Evolutionary conservation across 2,329 filamentous ascomycete genomes (phyloP).

Genomic region (Aspergillus sp.): DNA sequence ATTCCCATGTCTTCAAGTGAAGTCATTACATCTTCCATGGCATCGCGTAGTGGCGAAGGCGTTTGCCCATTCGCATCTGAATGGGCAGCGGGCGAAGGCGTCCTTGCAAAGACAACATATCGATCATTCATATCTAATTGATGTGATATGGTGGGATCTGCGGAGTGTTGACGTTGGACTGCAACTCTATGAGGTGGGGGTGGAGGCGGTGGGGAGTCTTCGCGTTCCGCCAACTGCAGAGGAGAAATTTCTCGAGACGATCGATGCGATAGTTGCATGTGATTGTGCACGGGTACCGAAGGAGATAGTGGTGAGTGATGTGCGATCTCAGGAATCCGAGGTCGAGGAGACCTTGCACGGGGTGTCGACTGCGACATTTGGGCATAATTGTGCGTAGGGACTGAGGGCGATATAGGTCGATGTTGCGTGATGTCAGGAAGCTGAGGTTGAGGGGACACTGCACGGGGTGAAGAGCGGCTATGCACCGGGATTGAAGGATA

Average conservation of each 20-base stretch:
- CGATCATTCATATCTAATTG: slow-evolving; percentile 44
- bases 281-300: slow-evolving; percentile 17
- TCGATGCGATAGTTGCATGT: slow-evolving; percentile 9
- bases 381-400: slow-evolving; percentile 7
- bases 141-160: slow-evolving; percentile 28
- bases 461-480: slow-evolving; percentile 19
- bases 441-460: slow-evolving; percentile 14
- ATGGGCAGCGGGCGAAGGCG: slow-evolving; percentile 51
- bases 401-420: slow-evolving; percentile 1
- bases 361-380: slow-evolving; percentile 5
- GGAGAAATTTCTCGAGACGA: slow-evolving; percentile 28
- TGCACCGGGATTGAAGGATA: slow-evolving; percentile 4
- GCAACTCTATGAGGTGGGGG: slow-evolving; percentile 73
- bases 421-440: slow-evolving; percentile 8
- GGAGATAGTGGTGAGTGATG: slow-evolving; percentile 16
- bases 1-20: slow-evolving; percentile 84
- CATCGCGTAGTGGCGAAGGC: slow-evolving; percentile 85
- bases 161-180: slow-evolving; percentile 44
- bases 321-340: background rate
- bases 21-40: slow-evolving; percentile 98
- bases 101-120: slow-evolving; percentile 41
- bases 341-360: slow-evolving; percentile 2
- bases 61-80: slow-evolving; percentile 70
- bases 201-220: slow-evolving; percentile 75
- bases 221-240: slow-evolving; percentile 48